A percentile compares a stretch with the other conserved stretches of the same genome.
phyloP scores from a whole-genome alignment of 768 basidiomycete genomes.

The Psilocybe subaeruginosa region DNA sequence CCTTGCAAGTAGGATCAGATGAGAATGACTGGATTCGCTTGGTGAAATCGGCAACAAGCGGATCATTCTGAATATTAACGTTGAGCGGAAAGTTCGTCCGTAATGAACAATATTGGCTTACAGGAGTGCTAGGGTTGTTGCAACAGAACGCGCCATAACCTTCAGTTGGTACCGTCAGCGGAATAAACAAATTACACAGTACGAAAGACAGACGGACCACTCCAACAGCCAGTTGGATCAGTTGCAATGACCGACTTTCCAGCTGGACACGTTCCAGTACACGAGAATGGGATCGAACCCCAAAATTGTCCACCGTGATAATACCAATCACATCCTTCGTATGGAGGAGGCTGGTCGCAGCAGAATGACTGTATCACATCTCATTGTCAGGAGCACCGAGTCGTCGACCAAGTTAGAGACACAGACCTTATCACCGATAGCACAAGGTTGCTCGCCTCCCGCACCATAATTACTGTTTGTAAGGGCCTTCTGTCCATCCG shows the following conservation, averaged over 20 bases:
- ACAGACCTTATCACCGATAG: not conserved
- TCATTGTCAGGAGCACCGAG: not conserved
- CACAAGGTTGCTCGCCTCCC: not conserved
- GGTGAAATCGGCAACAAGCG: not conserved
- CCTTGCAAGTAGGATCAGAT: not conserved
- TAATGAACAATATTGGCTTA: not conserved
- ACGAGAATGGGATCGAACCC: not conserved
- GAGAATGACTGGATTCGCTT: not conserved
- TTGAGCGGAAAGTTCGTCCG: not conserved
- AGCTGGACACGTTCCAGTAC: not conserved
- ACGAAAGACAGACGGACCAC: not conserved
- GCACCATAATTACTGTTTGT: conserved; percentile 2
- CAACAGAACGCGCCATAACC: not conserved
- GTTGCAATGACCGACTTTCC: not conserved
- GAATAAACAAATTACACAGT: no score
- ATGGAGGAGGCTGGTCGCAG: not conserved
- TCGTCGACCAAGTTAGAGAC: not conserved
- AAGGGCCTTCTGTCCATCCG: not conserved
- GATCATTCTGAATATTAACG: not conserved
- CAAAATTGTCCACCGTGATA: not conserved
- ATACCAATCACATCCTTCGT: not conserved
- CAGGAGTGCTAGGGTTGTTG: not conserved
- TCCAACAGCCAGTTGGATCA: not conserved
- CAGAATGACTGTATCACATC: not conserved
- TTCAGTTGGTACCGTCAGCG: not conserved